A percentile compares a stretch with the other conserved stretches of the same genome.
These are phyloP conservation scores for Puccinia horiana DNA, from an alignment of 1,284 basidiomycete genomes.

Conservation along the genomic window DNA sequence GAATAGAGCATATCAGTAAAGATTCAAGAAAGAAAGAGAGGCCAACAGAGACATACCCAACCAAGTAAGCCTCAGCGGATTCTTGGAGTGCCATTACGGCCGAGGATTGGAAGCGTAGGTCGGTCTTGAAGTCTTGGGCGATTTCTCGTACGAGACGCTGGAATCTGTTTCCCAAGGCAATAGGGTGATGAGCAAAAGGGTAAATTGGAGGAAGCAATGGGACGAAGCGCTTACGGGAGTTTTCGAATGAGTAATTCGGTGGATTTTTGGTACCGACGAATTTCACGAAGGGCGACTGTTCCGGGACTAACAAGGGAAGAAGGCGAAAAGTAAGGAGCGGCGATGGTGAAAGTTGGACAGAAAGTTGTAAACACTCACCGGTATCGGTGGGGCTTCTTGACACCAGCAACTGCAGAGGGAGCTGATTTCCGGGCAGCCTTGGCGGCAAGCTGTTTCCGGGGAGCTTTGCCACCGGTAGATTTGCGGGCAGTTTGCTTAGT, in stretches of 20 bases:
- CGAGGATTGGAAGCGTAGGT: constrained; percentile 72
- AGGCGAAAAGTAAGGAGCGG: constrained; percentile 52
- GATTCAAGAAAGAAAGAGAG: not conserved
- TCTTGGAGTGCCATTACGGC: constrained; percentile 85
- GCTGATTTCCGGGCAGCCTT: constrained; percentile 63
- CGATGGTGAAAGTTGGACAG: constrained; percentile 64
- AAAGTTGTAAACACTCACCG: constrained; percentile 58
- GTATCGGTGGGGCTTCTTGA: constrained; percentile 70
- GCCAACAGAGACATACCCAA: constrained; percentile 51
- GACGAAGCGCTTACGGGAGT: constrained; percentile 56
- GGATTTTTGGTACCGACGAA: constrained; percentile 57
- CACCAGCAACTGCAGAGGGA: constrained; percentile 61
- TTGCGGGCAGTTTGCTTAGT: constrained; percentile 68
- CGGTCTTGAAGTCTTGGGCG: constrained; percentile 64
- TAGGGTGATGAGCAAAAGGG: not conserved
- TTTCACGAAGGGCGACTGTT: constrained; percentile 57
- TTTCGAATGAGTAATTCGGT: constrained; percentile 69
- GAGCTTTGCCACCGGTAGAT: constrained; percentile 69
- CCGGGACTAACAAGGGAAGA: constrained; percentile 52
- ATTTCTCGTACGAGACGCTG: constrained; percentile 56
- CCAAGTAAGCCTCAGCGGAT: constrained; percentile 69
- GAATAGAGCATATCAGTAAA: not conserved
- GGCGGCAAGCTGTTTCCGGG: constrained; percentile 64
- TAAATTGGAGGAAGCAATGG: not conserved
- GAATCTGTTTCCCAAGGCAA: constrained; percentile 51